Base-by-base conservation (phyloP, 1,139 yeast species). In the Hyphopichia pseudoburtonii region DNA sequence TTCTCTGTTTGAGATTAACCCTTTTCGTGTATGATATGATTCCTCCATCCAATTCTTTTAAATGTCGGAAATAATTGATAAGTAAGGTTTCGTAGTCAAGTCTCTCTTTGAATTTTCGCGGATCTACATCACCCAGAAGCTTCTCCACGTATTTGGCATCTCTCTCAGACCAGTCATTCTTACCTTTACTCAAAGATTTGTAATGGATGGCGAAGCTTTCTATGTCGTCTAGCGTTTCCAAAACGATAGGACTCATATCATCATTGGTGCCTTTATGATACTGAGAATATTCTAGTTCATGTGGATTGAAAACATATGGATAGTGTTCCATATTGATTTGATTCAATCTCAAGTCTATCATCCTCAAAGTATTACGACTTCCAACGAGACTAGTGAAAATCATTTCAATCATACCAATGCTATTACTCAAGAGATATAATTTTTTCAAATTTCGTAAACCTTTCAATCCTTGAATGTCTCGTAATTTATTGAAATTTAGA, bases 261-360 rank as follows among this genome's bases (percentile, higher is more conserved):
- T 41, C 39, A 17, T 40, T 34, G 8, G 38, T 33, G 2, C 28
- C 28, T 29, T 38, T 44, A 26, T 40, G 48, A 22, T 42, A 31
- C 24, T 44, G 44, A 14, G 53, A 51, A 32, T 49, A 47, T 17
- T 62, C 68, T 15, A 64, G 46, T 42, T 74, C 78, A 14, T 69
- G 63, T 3, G 76, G 73, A 42, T 68, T 70, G 52, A 77, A 77
- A 2, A 78, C 75, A 48, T 65, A 76, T 1, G 82, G 80, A 49
- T 78, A 78, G 32, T 75, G 62, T 11, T 66, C 70, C 26, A 60
- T 56, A 30, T 71, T 77, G 29, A 76, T 47, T 8, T 79, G 73
- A 46, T 79, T 79, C 39, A 76, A 69, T 36, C 83, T 59, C 32
- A 76, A 46, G 51, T 78, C 84, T 15, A 78, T 50, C 9, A 64